Evolutionary conservation across 345 rosid species (phyloP).

Genomic region (Aurinia saxatilis): DNA sequence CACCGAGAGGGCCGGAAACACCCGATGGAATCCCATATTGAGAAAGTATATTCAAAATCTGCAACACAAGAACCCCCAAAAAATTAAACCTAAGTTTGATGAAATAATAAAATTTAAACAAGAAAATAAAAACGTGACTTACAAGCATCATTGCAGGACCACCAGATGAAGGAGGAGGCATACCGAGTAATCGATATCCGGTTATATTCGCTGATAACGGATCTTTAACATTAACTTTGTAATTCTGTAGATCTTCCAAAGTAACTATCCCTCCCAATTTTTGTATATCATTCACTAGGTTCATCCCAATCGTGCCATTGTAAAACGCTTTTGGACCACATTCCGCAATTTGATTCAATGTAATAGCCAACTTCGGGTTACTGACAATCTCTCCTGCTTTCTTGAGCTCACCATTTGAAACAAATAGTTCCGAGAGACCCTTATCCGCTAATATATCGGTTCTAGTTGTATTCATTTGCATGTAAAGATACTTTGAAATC

Average conservation of each 20-base stretch:
- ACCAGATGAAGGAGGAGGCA: slow-evolving; percentile 65
- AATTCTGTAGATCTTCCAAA: slow-evolving; percentile 36
- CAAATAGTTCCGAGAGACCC: slow-evolving; percentile 36
- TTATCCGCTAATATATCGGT: slow-evolving; percentile 34
- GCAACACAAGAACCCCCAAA: slow-evolving; percentile 6
- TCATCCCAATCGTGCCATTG: slow-evolving; percentile 40
- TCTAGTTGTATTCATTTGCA: slow-evolving; percentile 32
- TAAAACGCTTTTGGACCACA: slow-evolving; percentile 37
- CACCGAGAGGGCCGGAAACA: slow-evolving; percentile 36
- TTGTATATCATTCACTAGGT: slow-evolving; percentile 33
- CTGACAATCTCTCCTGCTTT: slow-evolving; percentile 29
- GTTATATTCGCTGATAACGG: slow-evolving; percentile 31
- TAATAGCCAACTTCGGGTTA: slow-evolving; percentile 37
- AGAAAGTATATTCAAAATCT: slow-evolving; percentile 55
- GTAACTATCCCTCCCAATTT: slow-evolving; percentile 49
- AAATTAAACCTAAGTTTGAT: not conserved
- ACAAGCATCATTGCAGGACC: slow-evolving; percentile 51
- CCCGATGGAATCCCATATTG: slow-evolving; percentile 38
- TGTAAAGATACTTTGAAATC: slow-evolving; percentile 36
- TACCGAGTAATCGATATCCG: slow-evolving; percentile 36
- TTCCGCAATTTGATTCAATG: slow-evolving; percentile 28
- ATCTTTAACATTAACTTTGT: slow-evolving; percentile 31
- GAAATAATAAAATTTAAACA: not conserved
- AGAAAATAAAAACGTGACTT: not conserved
- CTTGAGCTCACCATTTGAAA: slow-evolving; percentile 34